Evolutionary conservation across 306 rosid species (phyloP), one percentile per base, ranked within the genome.

Genomic region (Corylus heterophylla): DNA sequence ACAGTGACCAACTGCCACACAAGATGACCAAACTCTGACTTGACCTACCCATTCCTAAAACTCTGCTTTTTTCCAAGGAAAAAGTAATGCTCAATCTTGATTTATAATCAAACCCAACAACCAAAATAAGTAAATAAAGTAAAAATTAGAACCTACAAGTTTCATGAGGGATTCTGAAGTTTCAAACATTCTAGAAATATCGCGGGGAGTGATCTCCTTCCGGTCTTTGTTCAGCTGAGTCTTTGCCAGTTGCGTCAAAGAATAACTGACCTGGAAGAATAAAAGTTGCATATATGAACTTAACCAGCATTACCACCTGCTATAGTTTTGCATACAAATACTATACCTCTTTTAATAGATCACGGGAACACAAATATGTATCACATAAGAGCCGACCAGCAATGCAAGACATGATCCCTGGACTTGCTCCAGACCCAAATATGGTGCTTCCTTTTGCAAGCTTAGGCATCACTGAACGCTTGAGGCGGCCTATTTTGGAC

Each of bases 381-480:
- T 95, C 99, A 90, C 99, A 95, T 82, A 95, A 88, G 74, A 95
- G 94, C 69, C 97, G 89, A 39, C 99, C 98, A 80, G 99, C 91
- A 78, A 93, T 85, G 86, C 99, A 95, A 79, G 96, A 88, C 96
- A 95, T 82, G 76, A 95, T 87, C 76, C 92, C 98, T 55, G 88
- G 97, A 88, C 90, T 91, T 78, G 96, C 99, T 82, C 99, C 99
- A 77, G 90, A 91, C 47, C 96, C 97, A 83, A 89, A 92, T 79
- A 77, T 79, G 79, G 83, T 84, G 84, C 84, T 80, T 80, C 89
- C 89, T 86, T 94, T 88, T 44, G 89, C 85, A 72, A 93, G 90
- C 85, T 85, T 91, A 58, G 99, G 99, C 99, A 95, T 89, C 54
- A 79, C 86, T 76, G 99, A 87, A 54, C 97, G 92, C 78, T 86